phyloP scores from a whole-genome alignment of 805 yeast species.

The Metschnikowia continentalis region DNA sequence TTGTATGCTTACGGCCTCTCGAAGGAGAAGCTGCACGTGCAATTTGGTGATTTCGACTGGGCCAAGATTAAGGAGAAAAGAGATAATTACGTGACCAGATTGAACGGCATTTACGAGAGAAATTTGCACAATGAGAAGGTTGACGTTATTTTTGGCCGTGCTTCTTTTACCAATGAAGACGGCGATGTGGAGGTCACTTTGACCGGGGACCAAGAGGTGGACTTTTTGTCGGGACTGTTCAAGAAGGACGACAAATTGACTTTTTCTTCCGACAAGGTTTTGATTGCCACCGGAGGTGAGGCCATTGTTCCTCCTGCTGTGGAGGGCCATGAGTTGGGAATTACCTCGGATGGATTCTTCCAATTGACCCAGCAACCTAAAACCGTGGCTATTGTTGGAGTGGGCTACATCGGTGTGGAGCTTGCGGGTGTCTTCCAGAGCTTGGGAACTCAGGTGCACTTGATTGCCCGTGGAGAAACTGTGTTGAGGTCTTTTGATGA shows the following conservation, averaged over 20 bases:
- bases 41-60: conserved; percentile 71
- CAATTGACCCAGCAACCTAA: conserved; percentile 78
- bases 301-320: conserved; percentile 67
- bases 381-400: conserved; percentile 92
- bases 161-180: conserved; percentile 56
- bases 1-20: conserved; percentile 82
- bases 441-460: conserved; percentile 78
- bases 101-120: conserved; percentile 90
- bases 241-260: conserved; percentile 51
- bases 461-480: conserved; percentile 87
- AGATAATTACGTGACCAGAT: conserved; percentile 82
- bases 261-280: conserved; percentile 75
- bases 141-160: conserved; percentile 82
- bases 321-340: conserved; percentile 80
- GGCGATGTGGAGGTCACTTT: conserved; percentile 75
- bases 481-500: conserved; percentile 87
- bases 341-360: conserved; percentile 89
- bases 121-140: conserved; percentile 88
- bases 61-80: conserved; percentile 73
- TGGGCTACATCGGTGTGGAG: conserved; percentile 96
- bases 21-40: conserved; percentile 48
- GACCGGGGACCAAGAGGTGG: conserved; percentile 37
- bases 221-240: conserved; percentile 29
- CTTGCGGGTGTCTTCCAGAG: conserved; percentile 91
- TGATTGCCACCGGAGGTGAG: conserved; percentile 92